Conservation (phyloP, 2,329 filamentous ascomycete genomes). For the Fusarium pseudonygamai region DNA sequence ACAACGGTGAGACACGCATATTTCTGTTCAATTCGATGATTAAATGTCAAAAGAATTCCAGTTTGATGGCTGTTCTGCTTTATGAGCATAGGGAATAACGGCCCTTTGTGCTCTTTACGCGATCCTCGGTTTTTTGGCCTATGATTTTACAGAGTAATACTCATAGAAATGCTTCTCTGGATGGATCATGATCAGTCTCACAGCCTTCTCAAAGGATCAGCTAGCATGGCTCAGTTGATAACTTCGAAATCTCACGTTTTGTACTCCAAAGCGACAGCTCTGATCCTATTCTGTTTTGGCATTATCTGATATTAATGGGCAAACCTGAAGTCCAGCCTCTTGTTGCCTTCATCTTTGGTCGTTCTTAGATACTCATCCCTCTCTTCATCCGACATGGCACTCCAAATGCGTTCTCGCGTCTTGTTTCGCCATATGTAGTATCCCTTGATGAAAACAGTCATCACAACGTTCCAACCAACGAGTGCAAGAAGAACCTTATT, state of each 20-base stretch:
- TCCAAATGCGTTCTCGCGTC: conserved; percentile 56
- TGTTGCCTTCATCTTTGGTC: conserved; percentile 57
- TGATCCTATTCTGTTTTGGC: background rate
- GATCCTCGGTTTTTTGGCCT: accelerated
- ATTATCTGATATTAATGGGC: conserved; percentile 40
- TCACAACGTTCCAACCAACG: conserved; percentile 56
- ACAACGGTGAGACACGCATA: background rate
- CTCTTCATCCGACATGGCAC: conserved; percentile 55
- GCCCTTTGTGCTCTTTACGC: background rate
- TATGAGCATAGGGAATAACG: no score
- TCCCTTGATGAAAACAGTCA: conserved; percentile 59
- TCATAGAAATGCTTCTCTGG: no score
- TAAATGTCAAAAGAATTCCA: background rate
- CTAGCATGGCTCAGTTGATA: background rate
- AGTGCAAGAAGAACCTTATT: conserved; percentile 62
- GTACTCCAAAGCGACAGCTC: background rate
- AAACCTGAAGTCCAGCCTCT: conserved; percentile 55
- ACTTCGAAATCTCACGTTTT: no score
- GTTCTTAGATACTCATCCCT: conserved; percentile 46
- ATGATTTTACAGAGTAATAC: background rate
- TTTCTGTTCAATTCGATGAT: background rate
- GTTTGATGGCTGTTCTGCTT: background rate
- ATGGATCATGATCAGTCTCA: no score
- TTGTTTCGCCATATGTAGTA: conserved; percentile 64
- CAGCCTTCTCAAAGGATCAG: no score